Conservation (phyloP, 768 basidiomycete genomes). For the Suillus ampliporus region DNA sequence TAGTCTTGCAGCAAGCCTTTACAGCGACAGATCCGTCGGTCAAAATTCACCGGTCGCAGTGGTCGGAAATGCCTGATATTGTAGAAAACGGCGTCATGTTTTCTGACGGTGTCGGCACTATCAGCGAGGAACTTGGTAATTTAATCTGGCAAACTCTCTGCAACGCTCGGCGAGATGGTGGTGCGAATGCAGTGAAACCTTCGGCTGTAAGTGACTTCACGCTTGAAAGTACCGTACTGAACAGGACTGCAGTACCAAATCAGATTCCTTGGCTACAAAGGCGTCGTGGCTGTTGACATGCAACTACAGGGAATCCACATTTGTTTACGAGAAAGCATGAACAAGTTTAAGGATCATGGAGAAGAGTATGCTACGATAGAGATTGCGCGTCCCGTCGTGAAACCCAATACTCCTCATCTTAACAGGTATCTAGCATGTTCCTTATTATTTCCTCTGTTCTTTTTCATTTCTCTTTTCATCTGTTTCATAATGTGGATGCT, state of each 20-base stretch:
- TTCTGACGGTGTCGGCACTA: conserved; percentile 85
- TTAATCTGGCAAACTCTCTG: conserved; percentile 66
- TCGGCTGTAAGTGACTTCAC: conserved; percentile 57
- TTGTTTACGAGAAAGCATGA: conserved; percentile 75
- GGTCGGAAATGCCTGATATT: conserved; percentile 69
- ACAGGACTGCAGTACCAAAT: conserved; percentile 64
- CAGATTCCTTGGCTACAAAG: conserved; percentile 84
- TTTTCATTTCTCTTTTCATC: background rate
- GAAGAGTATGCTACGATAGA: conserved; percentile 66
- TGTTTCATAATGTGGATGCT: background rate
- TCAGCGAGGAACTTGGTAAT: conserved; percentile 62
- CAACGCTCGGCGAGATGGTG: conserved; percentile 42
- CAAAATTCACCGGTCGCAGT: conserved; percentile 56
- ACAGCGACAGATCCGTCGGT: conserved; percentile 82
- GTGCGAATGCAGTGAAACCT: conserved; percentile 48
- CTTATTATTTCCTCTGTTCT: background rate
- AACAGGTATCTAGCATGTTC: conserved; percentile 60
- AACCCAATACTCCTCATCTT: conserved; percentile 67
- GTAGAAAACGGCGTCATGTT: conserved; percentile 50
- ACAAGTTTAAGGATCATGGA: conserved; percentile 65
- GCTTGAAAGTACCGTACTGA: background rate
- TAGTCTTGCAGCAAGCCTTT: conserved; percentile 62
- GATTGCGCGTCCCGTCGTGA: conserved; percentile 67
- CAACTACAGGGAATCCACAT: conserved; percentile 60
- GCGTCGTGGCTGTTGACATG: conserved; percentile 74